These are phyloP conservation scores for Eragrostis curvula DNA, from an alignment of 176 grass and related monocot genomes.

Conservation along the genomic window DNA sequence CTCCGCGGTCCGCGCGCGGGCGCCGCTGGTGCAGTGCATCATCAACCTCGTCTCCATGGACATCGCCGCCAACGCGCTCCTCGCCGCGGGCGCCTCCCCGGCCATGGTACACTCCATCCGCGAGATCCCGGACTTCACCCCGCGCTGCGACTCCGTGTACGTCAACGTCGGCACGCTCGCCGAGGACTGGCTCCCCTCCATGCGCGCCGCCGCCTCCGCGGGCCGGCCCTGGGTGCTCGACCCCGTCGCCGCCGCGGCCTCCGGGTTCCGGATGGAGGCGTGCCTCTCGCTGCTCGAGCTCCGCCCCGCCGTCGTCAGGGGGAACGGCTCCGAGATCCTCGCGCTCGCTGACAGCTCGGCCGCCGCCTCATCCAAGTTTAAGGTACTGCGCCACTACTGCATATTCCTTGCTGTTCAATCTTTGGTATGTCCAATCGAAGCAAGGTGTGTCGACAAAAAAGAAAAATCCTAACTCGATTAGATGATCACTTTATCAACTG, in stretches of 20 bases:
- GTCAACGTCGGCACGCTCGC: conserved; percentile 89
- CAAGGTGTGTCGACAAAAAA: background rate
- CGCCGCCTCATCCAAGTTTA: conserved; percentile 39
- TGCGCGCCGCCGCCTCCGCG: conserved; percentile 61
- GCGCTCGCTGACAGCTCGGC: conserved; percentile 53
- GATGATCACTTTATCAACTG: conserved; percentile 5
- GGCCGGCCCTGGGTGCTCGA: conserved; percentile 86
- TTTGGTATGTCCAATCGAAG: conserved; percentile 5
- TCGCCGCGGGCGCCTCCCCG: conserved; percentile 77
- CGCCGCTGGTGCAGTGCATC: conserved; percentile 88
- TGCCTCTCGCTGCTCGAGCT: conserved; percentile 71
- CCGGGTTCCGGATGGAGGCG: conserved; percentile 73
- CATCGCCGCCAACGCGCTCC: conserved; percentile 72
- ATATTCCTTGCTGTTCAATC: background rate
- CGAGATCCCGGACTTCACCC: conserved; percentile 84
- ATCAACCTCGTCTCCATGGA: conserved; percentile 96
- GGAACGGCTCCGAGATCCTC: conserved; percentile 92
- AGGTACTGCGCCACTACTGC: conserved; percentile 37
- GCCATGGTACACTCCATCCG: conserved; percentile 81
- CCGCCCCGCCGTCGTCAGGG: conserved; percentile 67
- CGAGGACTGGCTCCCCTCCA: conserved; percentile 81
- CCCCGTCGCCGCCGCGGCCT: conserved; percentile 72
- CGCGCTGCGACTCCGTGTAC: conserved; percentile 62
- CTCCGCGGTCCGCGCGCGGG: conserved; percentile 53
- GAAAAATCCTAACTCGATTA: background rate